A percentile compares a stretch with the other conserved stretches of the same genome.
Evolutionary conservation across 805 yeast species (phyloP).

Genomic region (Sugiyamaella smithiae): DNA sequence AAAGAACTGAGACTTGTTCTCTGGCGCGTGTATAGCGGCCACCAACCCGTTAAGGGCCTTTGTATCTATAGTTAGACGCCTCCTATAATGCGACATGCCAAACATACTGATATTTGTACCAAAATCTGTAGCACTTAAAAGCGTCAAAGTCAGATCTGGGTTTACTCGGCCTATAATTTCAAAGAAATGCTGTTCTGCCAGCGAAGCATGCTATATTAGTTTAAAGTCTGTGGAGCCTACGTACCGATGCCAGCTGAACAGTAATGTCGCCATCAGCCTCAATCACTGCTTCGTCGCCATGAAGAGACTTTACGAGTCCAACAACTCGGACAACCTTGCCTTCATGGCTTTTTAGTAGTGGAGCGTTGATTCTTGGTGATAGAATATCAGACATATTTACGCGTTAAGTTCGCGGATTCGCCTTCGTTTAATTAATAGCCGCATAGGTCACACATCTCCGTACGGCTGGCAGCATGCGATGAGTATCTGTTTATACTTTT

Average conservation of each 20-base stretch:
- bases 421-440: too few relatives aligned
- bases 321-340: slow-evolving; percentile 31
- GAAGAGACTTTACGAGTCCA: slow-evolving; percentile 32
- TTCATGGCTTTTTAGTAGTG: slow-evolving; percentile 22
- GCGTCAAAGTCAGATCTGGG: slow-evolving; percentile 30
- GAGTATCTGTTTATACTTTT: too few relatives aligned
- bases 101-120: slow-evolving; percentile 27
- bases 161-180: slow-evolving; percentile 36
- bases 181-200: slow-evolving; percentile 29
- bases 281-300: slow-evolving; percentile 26
- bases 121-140: slow-evolving; percentile 24
- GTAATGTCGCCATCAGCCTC: slow-evolving; percentile 36
- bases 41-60: slow-evolving; percentile 15
- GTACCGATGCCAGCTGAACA: slow-evolving; percentile 25
- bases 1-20: slow-evolving; percentile 19
- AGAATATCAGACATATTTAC: slow-evolving; percentile 4
- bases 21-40: slow-evolving; percentile 9
- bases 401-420: not conserved
- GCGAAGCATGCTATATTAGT: not conserved
- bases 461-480: too few relatives aligned
- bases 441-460: too few relatives aligned
- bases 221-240: slow-evolving; percentile 6
- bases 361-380: slow-evolving; percentile 35
- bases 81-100: too few relatives aligned
- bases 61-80: slow-evolving; percentile 10